These are phyloP conservation scores for Fusarium sp. DNA, from an alignment of 2,329 filamentous ascomycete species.

Conservation along the genomic window DNA sequence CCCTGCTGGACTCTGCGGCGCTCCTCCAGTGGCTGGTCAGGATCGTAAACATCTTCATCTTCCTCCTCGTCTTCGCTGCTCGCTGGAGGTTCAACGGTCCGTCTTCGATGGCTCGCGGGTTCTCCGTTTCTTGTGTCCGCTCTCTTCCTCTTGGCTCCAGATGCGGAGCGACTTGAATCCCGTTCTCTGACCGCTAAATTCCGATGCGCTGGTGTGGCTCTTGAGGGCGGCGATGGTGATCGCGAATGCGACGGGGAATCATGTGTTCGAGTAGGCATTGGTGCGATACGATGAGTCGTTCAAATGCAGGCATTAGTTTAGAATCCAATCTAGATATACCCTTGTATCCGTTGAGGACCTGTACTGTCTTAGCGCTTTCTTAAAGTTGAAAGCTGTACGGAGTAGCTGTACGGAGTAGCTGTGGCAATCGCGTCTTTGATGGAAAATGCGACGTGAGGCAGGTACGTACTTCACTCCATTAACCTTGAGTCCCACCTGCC, in stretches of 20 bases:
- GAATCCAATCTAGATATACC: too few species aligned
- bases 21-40: slow-evolving; percentile 81
- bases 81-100: slow-evolving; percentile 39
- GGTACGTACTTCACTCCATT: slow-evolving; percentile 17
- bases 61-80: slow-evolving; percentile 32
- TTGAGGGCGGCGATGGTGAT: slow-evolving; percentile 35
- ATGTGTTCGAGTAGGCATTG: slow-evolving; percentile 44
- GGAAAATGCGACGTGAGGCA: background rate
- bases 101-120: slow-evolving; percentile 37
- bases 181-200: slow-evolving; percentile 43
- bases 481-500: background rate
- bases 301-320: background rate
- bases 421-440: background rate
- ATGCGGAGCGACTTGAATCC: slow-evolving; percentile 32
- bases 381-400: background rate
- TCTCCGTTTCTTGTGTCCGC: slow-evolving; percentile 39
- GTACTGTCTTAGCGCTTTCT: background rate
- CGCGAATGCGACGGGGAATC: slow-evolving; percentile 37
- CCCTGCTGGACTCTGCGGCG: slow-evolving; percentile 76
- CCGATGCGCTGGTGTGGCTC: slow-evolving; percentile 32
- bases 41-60: slow-evolving; percentile 72
- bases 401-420: background rate
- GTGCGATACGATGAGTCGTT: background rate
- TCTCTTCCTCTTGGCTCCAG: slow-evolving; percentile 49
- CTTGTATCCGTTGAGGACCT: background rate